Evolutionary conservation across 2,329 filamentous ascomycete species (phyloP).

Genomic region (Fusarium sp.): DNA sequence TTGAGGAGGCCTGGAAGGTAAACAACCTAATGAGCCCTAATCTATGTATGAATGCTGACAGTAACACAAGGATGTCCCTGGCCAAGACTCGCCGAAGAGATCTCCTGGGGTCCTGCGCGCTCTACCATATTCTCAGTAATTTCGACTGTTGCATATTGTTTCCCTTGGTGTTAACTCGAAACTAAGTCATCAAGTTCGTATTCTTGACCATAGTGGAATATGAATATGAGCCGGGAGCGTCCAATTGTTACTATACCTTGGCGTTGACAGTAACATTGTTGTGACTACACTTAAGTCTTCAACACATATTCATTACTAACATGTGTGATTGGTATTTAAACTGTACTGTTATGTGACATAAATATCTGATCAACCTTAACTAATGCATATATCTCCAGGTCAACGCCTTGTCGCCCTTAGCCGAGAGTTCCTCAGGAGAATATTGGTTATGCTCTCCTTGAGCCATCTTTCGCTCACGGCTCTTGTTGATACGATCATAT

Average conservation of each 20-base stretch:
- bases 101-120: neutral
- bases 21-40: neutral
- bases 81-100: neutral
- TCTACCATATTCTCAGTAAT: neutral
- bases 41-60: neutral
- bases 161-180: neutral
- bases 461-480: slow-evolving; percentile 58
- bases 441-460: slow-evolving; percentile 54
- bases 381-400: slow-evolving; percentile 71
- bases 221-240: neutral
- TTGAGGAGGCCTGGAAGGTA: neutral
- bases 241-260: neutral
- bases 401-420: slow-evolving; percentile 68
- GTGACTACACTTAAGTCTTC: neutral
- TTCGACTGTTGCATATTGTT: neutral
- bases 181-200: neutral
- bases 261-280: too few relatives aligned
- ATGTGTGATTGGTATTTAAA: neutral
- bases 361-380: neutral
- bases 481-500: slow-evolving; percentile 69
- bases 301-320: neutral
- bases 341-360: neutral
- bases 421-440: slow-evolving; percentile 63
- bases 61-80: neutral
- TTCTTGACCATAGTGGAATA: neutral